Percentiles rank a stretch among this genome's conserved stretches.
Evolutionary conservation across 208 protist species (phyloP).

Genomic region (Trypanosoma congolense): DNA sequence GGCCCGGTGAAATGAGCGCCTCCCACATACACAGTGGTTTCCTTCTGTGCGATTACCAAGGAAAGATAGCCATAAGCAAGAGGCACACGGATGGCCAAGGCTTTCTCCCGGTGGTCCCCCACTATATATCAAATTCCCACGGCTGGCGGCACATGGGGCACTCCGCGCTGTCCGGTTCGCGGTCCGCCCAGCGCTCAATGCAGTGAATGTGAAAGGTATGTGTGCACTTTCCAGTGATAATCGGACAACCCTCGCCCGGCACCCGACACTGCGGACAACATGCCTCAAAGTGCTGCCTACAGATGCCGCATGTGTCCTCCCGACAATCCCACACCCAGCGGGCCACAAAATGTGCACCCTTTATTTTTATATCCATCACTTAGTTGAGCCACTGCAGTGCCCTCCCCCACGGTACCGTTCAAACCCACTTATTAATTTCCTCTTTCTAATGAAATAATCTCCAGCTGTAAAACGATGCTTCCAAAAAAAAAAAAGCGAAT

Average conservation of each 20-base stretch:
- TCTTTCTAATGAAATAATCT: too few species aligned
- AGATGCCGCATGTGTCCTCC: slow-evolving; percentile 89
- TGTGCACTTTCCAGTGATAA: slow-evolving; percentile 96
- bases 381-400: neutral
- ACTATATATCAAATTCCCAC: slow-evolving; percentile 52
- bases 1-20: too few species aligned
- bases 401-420: too few species aligned
- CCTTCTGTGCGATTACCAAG: neutral
- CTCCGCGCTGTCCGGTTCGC: slow-evolving; percentile 42
- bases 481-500: too few species aligned
- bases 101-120: neutral
- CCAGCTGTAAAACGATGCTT: too few species aligned
- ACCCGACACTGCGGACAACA: slow-evolving; percentile 79
- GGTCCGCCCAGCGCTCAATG: slow-evolving; percentile 92
- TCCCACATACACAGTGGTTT: too few species aligned
- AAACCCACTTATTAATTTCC: too few species aligned
- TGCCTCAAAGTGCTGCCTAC: slow-evolving; percentile 74
- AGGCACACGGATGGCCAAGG: neutral
- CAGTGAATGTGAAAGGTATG: slow-evolving; percentile 99
- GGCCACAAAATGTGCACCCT: slow-evolving; percentile 69
- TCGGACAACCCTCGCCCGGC: slow-evolving; percentile 92
- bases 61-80: neutral
- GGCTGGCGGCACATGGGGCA: slow-evolving; percentile 81
- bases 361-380: slow-evolving; percentile 78
- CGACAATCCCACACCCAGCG: slow-evolving; percentile 86